Evolutionary conservation across 2,329 filamentous ascomycete genomes (phyloP).

Genomic region (Aureobasidium lini): DNA sequence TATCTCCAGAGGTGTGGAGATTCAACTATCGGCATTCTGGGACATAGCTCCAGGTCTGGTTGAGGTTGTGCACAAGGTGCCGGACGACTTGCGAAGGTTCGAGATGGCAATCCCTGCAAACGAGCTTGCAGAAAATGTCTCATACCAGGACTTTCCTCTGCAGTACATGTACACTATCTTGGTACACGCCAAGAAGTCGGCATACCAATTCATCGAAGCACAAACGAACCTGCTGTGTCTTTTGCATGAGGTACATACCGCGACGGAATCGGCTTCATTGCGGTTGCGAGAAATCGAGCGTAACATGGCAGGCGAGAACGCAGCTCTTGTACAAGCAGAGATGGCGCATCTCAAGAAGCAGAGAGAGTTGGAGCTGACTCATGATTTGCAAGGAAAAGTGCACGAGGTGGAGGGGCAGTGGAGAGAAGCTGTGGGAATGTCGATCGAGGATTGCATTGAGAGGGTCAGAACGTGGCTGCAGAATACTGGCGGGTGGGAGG

Average conservation of each 20-base stretch:
- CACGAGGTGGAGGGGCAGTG: slow-evolving; percentile 85
- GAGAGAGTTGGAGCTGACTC: slow-evolving; percentile 66
- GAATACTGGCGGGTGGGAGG: slow-evolving; percentile 81
- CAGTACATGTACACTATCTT: slow-evolving; percentile 86
- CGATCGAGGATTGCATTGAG: slow-evolving; percentile 65
- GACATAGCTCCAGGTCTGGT: slow-evolving; percentile 84
- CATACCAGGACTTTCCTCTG: slow-evolving; percentile 70
- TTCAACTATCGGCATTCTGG: slow-evolving; percentile 93
- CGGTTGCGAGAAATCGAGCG: slow-evolving; percentile 61
- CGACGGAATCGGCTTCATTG: slow-evolving; percentile 62
- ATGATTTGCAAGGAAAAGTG: slow-evolving; percentile 89
- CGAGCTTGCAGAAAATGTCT: slow-evolving; percentile 80
- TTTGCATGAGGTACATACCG: slow-evolving; percentile 81
- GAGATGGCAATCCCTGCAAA: slow-evolving; percentile 66
- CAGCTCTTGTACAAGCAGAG: slow-evolving; percentile 36
- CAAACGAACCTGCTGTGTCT: slow-evolving; percentile 88
- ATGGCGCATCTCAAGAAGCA: slow-evolving; percentile 53
- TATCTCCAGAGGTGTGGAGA: slow-evolving; percentile 78
- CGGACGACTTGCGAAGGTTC: slow-evolving; percentile 48
- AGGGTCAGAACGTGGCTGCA: slow-evolving; percentile 66
- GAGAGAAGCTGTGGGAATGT: slow-evolving; percentile 75
- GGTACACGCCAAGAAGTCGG: slow-evolving; percentile 81
- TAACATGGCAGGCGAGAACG: slow-evolving; percentile 31
- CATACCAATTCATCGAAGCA: slow-evolving; percentile 93
- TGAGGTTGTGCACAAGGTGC: slow-evolving; percentile 72